Evolutionary conservation across 1,284 basidiomycete species (phyloP).

Genomic region (Marasmius oreades): DNA sequence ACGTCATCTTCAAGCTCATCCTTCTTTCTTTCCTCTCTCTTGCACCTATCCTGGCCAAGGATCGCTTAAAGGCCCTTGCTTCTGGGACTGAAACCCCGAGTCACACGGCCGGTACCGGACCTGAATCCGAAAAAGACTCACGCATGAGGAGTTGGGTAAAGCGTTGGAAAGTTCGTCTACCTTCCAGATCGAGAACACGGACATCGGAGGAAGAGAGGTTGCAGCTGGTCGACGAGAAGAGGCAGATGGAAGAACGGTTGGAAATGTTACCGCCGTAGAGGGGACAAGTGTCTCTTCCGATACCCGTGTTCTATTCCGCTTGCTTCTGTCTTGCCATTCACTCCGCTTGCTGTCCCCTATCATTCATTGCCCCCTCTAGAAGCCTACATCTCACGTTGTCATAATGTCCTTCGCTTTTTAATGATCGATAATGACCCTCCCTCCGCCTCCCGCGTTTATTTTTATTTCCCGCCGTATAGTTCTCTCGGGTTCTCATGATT

Average conservation of each 20-base stretch:
- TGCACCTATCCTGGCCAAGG: conserved; percentile 64
- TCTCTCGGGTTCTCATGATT: too few species aligned
- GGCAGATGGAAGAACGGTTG: conserved; percentile 27
- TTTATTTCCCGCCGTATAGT: too few species aligned
- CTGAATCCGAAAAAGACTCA: not conserved
- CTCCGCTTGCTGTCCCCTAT: not conserved
- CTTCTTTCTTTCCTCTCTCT: conserved; percentile 73
- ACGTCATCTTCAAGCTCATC: conserved; percentile 69
- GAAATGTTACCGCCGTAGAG: conserved; percentile 19
- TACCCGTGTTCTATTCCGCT: not conserved
- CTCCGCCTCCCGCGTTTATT: not conserved
- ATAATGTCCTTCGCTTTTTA: conserved; percentile 5
- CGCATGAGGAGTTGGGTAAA: conserved; percentile 37
- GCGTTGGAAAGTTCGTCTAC: conserved; percentile 51
- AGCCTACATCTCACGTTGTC: conserved; percentile 13
- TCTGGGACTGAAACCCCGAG: not conserved
- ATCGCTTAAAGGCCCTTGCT: conserved; percentile 12
- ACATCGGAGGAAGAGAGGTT: conserved; percentile 34
- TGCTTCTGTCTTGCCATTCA: not conserved
- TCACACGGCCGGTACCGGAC: not conserved
- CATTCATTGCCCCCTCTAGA: not conserved
- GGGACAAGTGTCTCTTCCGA: not conserved
- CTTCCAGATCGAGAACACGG: conserved; percentile 40
- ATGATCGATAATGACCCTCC: not conserved
- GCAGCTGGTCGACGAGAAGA: conserved; percentile 46